These are phyloP conservation scores for Moesziomyces aphidis DNA, from an alignment of 1,284 basidiomycete species.

Conservation along the genomic window DNA sequence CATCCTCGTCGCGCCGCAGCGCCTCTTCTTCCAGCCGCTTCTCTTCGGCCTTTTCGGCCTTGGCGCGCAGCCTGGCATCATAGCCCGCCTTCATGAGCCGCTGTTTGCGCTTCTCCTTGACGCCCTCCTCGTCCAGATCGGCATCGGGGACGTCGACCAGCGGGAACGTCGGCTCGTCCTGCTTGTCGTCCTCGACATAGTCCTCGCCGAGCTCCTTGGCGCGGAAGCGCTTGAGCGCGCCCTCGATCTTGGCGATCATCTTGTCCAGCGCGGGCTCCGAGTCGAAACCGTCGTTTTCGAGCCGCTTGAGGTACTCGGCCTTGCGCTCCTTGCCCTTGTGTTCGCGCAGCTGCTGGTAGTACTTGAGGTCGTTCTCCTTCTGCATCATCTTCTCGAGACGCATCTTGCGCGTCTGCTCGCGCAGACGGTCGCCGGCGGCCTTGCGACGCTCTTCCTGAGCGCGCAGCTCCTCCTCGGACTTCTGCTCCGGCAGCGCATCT, in stretches of 20 bases:
- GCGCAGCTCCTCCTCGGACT: conserved; percentile 89
- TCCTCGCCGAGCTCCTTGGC: conserved; percentile 77
- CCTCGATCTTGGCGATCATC: conserved; percentile 81
- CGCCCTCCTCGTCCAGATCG: conserved; percentile 89
- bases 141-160: conserved; percentile 90
- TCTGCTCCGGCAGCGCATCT: conserved; percentile 77
- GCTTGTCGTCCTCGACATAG: conserved; percentile 68
- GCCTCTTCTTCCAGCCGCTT: conserved; percentile 74
- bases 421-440: conserved; percentile 86
- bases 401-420: conserved; percentile 90
- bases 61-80: conserved; percentile 86
- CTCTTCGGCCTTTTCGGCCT: conserved; percentile 84
- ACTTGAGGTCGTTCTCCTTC: conserved; percentile 85
- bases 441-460: conserved; percentile 81
- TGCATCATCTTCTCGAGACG: conserved; percentile 78
- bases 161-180: conserved; percentile 86
- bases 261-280: conserved; percentile 76
- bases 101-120: conserved; percentile 96
- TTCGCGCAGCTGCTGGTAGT: conserved; percentile 78
- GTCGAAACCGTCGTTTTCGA: conserved; percentile 77
- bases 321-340: conserved; percentile 77
- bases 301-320: conserved; percentile 76
- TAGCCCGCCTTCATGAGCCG: conserved; percentile 92
- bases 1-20: conserved; percentile 83
- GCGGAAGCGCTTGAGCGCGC: conserved; percentile 75